A percentile compares a stretch with the other conserved stretches of the same genome.
Evolutionary conservation across 2,329 filamentous ascomycete species (phyloP).

Genomic region (Calonectria hongkongensis): DNA sequence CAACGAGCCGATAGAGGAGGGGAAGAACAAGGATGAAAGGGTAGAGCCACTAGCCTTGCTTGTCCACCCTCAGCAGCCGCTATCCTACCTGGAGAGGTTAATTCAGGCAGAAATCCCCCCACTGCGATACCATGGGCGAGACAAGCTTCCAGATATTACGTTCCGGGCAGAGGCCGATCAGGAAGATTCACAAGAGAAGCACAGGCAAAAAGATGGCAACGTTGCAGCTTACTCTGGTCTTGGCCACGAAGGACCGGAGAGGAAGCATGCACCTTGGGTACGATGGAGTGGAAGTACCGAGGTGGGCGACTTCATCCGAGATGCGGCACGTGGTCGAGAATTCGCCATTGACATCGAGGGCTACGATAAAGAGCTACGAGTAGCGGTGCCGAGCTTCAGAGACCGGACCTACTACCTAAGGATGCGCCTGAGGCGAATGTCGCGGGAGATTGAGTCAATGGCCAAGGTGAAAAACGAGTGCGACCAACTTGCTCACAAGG

Average conservation of each 20-base stretch:
- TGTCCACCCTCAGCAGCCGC: slow-evolving; percentile 91
- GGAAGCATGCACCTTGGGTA: slow-evolving; percentile 76
- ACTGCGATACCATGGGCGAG: slow-evolving; percentile 77
- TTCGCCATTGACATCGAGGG: slow-evolving; percentile 91
- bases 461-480: slow-evolving; percentile 87
- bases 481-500: slow-evolving; percentile 84
- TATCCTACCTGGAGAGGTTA: slow-evolving; percentile 91
- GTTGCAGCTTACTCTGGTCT: slow-evolving; percentile 83
- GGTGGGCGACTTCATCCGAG: slow-evolving; percentile 94
- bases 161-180: slow-evolving; percentile 87
- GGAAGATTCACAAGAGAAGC: slow-evolving; percentile 65
- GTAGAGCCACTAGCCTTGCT: slow-evolving; percentile 91
- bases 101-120: slow-evolving; percentile 91
- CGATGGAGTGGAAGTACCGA: slow-evolving; percentile 93
- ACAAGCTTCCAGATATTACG: slow-evolving; percentile 82
- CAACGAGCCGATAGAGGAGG: slow-evolving; percentile 63
- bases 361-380: slow-evolving; percentile 76
- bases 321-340: slow-evolving; percentile 88
- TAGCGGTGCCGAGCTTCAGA: slow-evolving; percentile 90
- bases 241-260: slow-evolving; percentile 75
- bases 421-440: slow-evolving; percentile 83
- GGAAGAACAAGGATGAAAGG: slow-evolving; percentile 55
- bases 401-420: slow-evolving; percentile 94
- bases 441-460: slow-evolving; percentile 79
- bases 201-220: slow-evolving; percentile 60